Evolutionary conservation across 305 asterid species (phyloP).

Genomic region (Fraxinus xanthoxyloides): DNA sequence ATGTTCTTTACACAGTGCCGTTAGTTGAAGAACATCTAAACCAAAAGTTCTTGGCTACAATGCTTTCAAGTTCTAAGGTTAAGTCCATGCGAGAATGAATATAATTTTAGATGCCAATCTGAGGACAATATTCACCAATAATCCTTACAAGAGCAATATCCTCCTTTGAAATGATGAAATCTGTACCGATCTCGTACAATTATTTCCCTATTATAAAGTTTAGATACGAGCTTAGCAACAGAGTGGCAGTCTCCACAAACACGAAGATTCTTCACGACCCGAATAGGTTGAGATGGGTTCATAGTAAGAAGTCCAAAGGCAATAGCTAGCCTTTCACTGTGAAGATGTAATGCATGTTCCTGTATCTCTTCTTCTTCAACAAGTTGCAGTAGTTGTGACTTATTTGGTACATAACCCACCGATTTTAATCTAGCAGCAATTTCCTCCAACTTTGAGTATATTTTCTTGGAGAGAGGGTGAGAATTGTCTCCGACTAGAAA

Average conservation of each 20-base stretch:
- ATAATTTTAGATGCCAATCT: neutral
- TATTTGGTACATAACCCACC: conserved; percentile 53
- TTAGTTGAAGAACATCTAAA: neutral
- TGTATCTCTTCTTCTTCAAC: conserved; percentile 73
- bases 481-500: conserved; percentile 62
- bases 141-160: conserved; percentile 53
- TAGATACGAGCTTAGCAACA: conserved; percentile 49
- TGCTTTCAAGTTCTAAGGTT: neutral
- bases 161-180: conserved; percentile 55
- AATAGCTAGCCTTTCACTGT: conserved; percentile 72
- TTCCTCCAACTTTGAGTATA: conserved; percentile 66
- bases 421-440: conserved; percentile 38
- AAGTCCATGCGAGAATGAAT: neutral
- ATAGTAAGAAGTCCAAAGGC: conserved; percentile 14
- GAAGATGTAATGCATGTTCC: conserved; percentile 61
- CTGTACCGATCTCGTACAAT: conserved; percentile 54
- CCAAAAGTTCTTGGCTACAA: neutral
- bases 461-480: conserved; percentile 53
- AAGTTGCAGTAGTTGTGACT: conserved; percentile 57
- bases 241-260: conserved; percentile 58
- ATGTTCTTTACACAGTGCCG: neutral
- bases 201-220: conserved; percentile 48
- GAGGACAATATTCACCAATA: conserved; percentile 41
- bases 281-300: conserved; percentile 49
- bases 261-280: conserved; percentile 67